These are phyloP conservation scores for Conoideocrella luteorostrata DNA, from an alignment of 2,329 filamentous ascomycete species.

Conservation along the genomic window DNA sequence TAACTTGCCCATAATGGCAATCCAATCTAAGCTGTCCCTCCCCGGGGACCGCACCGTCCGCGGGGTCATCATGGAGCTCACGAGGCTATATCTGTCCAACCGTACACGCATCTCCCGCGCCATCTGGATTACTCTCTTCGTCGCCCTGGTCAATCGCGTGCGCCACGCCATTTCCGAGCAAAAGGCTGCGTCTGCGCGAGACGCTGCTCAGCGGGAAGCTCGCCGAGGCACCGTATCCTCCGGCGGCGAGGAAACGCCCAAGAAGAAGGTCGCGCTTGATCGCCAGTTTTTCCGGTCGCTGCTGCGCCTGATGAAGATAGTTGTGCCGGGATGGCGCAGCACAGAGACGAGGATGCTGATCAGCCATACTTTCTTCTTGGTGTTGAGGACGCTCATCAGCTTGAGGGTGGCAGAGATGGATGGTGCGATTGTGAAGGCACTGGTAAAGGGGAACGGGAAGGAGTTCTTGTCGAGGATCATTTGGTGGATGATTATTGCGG, in stretches of 20 bases:
- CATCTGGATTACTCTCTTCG: constrained; percentile 75
- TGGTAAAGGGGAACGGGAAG: constrained; percentile 85
- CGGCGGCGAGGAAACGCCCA: constrained; percentile 32
- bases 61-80: constrained; percentile 58
- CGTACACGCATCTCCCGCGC: constrained; percentile 76
- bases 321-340: constrained; percentile 83
- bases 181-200: constrained; percentile 70
- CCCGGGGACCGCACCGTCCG: constrained; percentile 57
- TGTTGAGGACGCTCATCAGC: constrained; percentile 85
- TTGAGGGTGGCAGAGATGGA: constrained; percentile 95
- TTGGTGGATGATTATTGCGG: constrained; percentile 97
- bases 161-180: constrained; percentile 90
- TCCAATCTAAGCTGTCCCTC: constrained; percentile 64
- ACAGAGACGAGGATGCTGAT: constrained; percentile 81
- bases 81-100: constrained; percentile 68
- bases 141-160: constrained; percentile 78
- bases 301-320: constrained; percentile 72
- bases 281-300: constrained; percentile 73
- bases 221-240: constrained; percentile 44
- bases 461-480: constrained; percentile 84
- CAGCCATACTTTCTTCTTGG: constrained; percentile 89
- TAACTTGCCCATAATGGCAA: no score
- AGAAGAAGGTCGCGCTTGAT: constrained; percentile 87
- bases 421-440: constrained; percentile 81
- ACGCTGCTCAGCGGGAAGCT: constrained; percentile 49